These are phyloP conservation scores for Lentinula sp. DNA, from an alignment of 768 basidiomycete genomes.

Conservation along the genomic window DNA sequence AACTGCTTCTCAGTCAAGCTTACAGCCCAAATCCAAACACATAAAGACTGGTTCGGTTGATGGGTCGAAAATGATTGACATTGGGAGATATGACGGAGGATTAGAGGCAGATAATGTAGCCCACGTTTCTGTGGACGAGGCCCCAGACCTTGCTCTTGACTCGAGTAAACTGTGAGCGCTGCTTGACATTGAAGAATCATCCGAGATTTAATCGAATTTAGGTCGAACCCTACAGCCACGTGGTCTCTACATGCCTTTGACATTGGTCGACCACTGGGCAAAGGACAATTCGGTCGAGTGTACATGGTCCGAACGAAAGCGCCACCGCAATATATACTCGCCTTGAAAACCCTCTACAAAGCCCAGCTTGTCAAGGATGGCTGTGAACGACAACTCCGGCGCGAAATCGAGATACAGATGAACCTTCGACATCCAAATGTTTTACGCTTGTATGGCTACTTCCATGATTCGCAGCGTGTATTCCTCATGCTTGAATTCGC, in stretches of 20 bases:
- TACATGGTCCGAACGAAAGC: constrained; percentile 97
- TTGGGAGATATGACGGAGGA: constrained; percentile 92
- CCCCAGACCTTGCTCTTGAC: constrained; percentile 77
- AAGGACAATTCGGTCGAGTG: constrained; percentile 94
- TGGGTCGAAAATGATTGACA: constrained; percentile 34
- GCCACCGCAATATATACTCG: constrained; percentile 87
- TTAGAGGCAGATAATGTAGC: constrained; percentile 84
- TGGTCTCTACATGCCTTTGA: constrained; percentile 86
- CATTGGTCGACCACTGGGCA: constrained; percentile 94
- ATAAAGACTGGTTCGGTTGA: neutral
- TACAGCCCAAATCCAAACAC: neutral
- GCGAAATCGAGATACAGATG: constrained; percentile 98
- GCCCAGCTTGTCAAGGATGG: constrained; percentile 86
- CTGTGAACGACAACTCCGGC: constrained; percentile 94
- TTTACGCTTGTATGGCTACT: constrained; percentile 92
- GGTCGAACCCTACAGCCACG: constrained; percentile 46
- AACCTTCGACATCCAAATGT: constrained; percentile 95
- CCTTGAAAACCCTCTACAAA: constrained; percentile 96
- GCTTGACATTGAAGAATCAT: neutral
- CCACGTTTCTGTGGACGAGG: constrained; percentile 71
- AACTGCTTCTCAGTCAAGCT: neutral
- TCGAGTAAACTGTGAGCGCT: constrained; percentile 63
- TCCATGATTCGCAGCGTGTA: constrained; percentile 96
- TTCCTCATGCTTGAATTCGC: constrained; percentile 99
- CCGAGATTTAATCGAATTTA: too few species aligned